Conservation (phyloP, 371 early-diverging fungal genomes). For the Mucor saturninus region DNA sequence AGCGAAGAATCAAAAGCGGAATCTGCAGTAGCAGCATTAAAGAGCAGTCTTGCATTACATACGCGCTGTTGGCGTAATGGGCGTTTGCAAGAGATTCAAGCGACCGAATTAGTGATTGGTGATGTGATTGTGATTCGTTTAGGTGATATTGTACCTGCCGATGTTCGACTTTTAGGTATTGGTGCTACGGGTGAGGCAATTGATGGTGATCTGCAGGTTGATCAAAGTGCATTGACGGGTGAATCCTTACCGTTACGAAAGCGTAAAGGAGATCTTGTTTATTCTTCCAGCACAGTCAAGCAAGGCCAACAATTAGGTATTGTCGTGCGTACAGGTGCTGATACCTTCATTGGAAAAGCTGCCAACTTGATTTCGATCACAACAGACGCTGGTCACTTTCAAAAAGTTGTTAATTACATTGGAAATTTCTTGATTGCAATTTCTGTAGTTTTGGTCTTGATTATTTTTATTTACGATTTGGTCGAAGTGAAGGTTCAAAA, state of each 20-base stretch:
- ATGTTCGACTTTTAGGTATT: conserved; percentile 85
- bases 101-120: conserved; percentile 82
- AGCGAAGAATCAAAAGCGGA: conserved; percentile 91
- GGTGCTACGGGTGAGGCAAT: conserved; percentile 80
- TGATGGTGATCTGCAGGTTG: conserved; percentile 82
- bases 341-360: conserved; percentile 92
- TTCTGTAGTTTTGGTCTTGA: conserved; percentile 79
- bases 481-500: conserved; percentile 48
- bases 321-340: conserved; percentile 85
- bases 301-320: conserved; percentile 90
- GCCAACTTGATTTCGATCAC: conserved; percentile 88
- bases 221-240: conserved; percentile 95
- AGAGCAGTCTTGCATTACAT: conserved; percentile 84
- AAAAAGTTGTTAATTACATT: conserved; percentile 89
- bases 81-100: conserved; percentile 80
- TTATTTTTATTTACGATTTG: conserved; percentile 80
- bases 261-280: conserved; percentile 80
- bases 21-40: conserved; percentile 88
- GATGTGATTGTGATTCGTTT: conserved; percentile 89
- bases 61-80: conserved; percentile 82
- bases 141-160: conserved; percentile 96
- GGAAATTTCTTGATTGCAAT: conserved; percentile 91
- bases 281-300: conserved; percentile 89
- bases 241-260: conserved; percentile 91
- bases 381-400: conserved; percentile 88